Evolutionary conservation across 805 yeast species (phyloP), one percentile per base, ranked within the genome.

Genomic region (Saccharomycodes ludwigii): DNA sequence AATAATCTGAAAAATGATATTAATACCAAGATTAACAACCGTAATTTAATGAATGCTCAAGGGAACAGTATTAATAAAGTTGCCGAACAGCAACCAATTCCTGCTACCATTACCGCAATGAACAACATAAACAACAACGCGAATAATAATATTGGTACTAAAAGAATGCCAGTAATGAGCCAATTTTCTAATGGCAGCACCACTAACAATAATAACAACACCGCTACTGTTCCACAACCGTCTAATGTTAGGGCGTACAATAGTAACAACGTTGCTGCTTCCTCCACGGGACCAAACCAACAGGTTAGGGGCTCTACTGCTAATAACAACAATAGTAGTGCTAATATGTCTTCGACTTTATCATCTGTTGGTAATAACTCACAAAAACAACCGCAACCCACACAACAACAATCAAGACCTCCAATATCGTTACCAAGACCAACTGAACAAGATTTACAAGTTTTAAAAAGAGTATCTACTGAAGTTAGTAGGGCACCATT

Each of bases 401-500:
- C 37, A 17, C 26, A 41, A 34, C 40, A 35, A 24, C 38, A 31
- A 27, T 29, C 27, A 11, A 37, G 21, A 37, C 40, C 46, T 21
- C 44, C 40, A 35, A 39, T 43, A 18, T 38, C 46, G 5, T 40
- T 45, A 12, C 38, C 48, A 24, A 50, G 52, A 31, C 73, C 48
- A 59, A 55, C 77, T 14, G 80, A 68, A 24, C 83, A 71, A 39
- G 81, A 70, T 62, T 72, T 71, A 62, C 55, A 63, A 39, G 69
- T 63, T 36, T 64, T 84, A 39, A 68, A 74, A 37, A 66, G 66
- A 35, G 66, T 85, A 26, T 65, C 75, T 35, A 77, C 72, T 21
- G 93, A 80, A 38, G 85, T 79, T 2, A 63, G 79, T 0, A 61
- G 69, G 17, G 71, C 75, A 30, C 78, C 82, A 8, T 68, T 81